Evolutionary conservation across 805 yeast genomes (phyloP).

Genomic region (Candida taoyuanica): DNA sequence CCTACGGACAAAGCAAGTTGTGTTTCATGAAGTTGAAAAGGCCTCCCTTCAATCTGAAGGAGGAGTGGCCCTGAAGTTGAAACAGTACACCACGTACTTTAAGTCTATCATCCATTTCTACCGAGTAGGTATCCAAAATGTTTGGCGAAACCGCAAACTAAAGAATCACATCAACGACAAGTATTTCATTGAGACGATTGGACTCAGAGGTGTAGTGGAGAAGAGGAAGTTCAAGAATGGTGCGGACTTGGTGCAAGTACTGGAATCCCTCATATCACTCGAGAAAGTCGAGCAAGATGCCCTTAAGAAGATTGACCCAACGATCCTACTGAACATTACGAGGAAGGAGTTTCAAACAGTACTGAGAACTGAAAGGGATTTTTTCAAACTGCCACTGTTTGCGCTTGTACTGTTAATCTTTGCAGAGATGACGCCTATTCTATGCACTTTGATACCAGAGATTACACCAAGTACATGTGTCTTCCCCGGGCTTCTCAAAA

Average conservation of each 20-base stretch:
- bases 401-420: constrained; percentile 42
- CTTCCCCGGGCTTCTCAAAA: constrained; percentile 35
- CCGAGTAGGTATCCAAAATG: constrained; percentile 50
- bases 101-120: constrained; percentile 47
- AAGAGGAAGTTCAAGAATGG: constrained; percentile 32
- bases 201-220: constrained; percentile 11
- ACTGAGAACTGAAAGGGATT: constrained; percentile 40
- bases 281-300: constrained; percentile 34
- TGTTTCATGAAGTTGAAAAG: constrained; percentile 26
- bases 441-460: constrained; percentile 51
- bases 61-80: constrained; percentile 25
- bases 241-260: constrained; percentile 33
- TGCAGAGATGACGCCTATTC: constrained; percentile 49
- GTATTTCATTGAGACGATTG: constrained; percentile 26
- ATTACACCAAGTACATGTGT: constrained; percentile 56
- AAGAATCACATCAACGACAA: constrained; percentile 27
- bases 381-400: constrained; percentile 50
- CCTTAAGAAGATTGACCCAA: constrained; percentile 22
- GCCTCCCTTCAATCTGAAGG: constrained; percentile 26
- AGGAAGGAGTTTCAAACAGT: constrained; percentile 43
- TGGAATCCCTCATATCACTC: constrained; percentile 31
- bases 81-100: constrained; percentile 42
- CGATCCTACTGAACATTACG: constrained; percentile 34
- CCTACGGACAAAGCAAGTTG: constrained; percentile 24
- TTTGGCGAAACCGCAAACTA: constrained; percentile 42